Evolutionary conservation across 2,329 filamentous ascomycete species (phyloP).

Genomic region (Massarina eburnea): DNA sequence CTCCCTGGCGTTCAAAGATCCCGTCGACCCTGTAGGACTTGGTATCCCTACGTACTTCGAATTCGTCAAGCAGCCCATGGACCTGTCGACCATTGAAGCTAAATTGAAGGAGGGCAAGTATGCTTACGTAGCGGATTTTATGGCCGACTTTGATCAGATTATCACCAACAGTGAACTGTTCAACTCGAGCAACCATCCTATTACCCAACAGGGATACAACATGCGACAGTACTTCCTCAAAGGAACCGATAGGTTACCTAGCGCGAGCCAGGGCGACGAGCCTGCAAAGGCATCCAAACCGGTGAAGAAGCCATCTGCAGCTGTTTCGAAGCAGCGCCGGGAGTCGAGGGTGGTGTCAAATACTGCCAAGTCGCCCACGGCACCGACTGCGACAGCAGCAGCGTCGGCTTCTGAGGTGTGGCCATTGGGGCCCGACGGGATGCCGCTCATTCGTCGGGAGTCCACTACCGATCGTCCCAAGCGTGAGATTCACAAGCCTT

Average conservation of each 20-base stretch:
- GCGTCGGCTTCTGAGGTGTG: slow-evolving; percentile 60
- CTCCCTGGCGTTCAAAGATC: slow-evolving; percentile 72
- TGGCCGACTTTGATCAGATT: slow-evolving; percentile 74
- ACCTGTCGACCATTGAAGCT: slow-evolving; percentile 78
- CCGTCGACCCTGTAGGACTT: slow-evolving; percentile 76
- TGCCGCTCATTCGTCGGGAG: slow-evolving; percentile 82
- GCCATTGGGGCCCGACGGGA: slow-evolving; percentile 74
- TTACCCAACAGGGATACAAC: slow-evolving; percentile 68
- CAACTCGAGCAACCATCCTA: slow-evolving; percentile 76
- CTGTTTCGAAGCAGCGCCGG: slow-evolving; percentile 46
- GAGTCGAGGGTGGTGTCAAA: slow-evolving; percentile 48
- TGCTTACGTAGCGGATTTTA: slow-evolving; percentile 68
- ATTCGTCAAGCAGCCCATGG: slow-evolving; percentile 77
- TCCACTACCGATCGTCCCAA: slow-evolving; percentile 85
- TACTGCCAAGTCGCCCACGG: slow-evolving; percentile 50
- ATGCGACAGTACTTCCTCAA: slow-evolving; percentile 62
- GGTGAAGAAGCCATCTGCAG: slow-evolving; percentile 36
- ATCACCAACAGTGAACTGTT: slow-evolving; percentile 77
- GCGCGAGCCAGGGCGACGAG: slow-evolving; percentile 53
- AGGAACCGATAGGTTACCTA: slow-evolving; percentile 62
- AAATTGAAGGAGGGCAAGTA: slow-evolving; percentile 75
- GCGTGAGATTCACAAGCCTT: slow-evolving; percentile 87
- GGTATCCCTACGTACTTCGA: slow-evolving; percentile 73
- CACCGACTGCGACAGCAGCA: slow-evolving; percentile 34
- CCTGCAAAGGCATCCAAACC: slow-evolving; percentile 44